Evolutionary conservation across 2,329 filamentous ascomycete genomes (phyloP), one percentile per base, ranked within the genome.

Genomic region (Chaetomiaceae sp.): DNA sequence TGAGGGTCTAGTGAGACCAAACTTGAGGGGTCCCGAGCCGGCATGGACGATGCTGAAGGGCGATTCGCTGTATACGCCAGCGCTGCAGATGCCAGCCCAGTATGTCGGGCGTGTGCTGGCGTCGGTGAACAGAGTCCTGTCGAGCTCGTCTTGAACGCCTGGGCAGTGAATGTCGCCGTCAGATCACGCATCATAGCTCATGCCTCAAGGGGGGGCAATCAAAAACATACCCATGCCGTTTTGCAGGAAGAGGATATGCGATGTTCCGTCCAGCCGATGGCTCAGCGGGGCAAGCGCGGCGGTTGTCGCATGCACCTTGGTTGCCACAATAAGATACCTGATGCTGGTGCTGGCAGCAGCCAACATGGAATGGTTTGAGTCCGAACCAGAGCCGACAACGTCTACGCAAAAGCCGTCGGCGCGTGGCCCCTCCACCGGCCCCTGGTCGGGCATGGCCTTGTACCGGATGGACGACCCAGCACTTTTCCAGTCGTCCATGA

Each of bases 181-280:
- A 44, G 42, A 23, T 13, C 19, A 17, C 13, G 19, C 7, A 14
- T 2, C 13, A 14, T 27, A 10, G 33, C 16, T 8, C 5, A 3
- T 27, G 25, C 2, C 6, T 10, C 2, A 3, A n/a, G 14, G 8
- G 9, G 30, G 12, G 30, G n/a, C n/a, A n/a, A 7, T 33, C 30
- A 13, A 4, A 25, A 3, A 16, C 62, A 62, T 44, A 66, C 85
- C 85, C 76, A 89, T 81, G 17, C 86, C 86, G 59, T 88, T 88
- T 51, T 88, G 85, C 34, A 87, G 64, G 52, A 89, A 81, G 21
- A 84, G 69, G n/a, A 89, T 75, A 0, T 82, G 39, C 13, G 55
- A 54, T 5, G 52, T 23, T 16, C 83, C 7, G 77, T 16, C n/a
- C 16, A 58, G 38, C 5, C 52, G 48, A 17, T 38, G 34, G 21